phyloP scores from a whole-genome alignment of 2,329 filamentous ascomycete species.

The Alternaria infectoria region DNA sequence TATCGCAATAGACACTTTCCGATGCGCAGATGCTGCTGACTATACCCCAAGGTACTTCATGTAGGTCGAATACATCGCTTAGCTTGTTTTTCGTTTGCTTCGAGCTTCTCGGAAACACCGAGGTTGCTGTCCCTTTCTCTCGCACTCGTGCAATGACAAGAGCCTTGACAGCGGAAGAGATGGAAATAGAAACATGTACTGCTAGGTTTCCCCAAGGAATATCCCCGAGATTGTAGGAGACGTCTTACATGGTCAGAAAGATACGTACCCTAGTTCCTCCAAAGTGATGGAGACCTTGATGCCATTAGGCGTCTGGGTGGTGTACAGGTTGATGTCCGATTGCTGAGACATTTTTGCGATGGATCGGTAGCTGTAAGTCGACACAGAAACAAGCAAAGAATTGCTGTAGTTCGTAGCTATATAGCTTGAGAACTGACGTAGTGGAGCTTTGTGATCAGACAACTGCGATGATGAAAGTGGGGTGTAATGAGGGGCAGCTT shows the following conservation, averaged over 20 bases:
- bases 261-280: conserved; percentile 72
- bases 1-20: neutral
- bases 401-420: neutral
- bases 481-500: conserved; percentile 33
- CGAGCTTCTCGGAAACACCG: neutral
- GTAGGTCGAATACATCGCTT: too few relatives aligned
- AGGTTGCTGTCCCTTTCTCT: neutral
- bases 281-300: conserved; percentile 88
- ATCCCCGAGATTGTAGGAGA: neutral
- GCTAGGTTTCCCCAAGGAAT: neutral
- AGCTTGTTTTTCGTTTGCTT: too few relatives aligned
- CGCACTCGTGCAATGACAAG: neutral
- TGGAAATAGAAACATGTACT: neutral
- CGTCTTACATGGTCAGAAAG: neutral
- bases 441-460: neutral
- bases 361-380: neutral
- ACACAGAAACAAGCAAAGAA: neutral
- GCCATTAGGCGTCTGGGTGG: conserved; percentile 82
- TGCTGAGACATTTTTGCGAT: conserved; percentile 32
- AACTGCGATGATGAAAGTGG: conserved; percentile 13
- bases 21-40: neutral
- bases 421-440: neutral
- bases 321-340: conserved; percentile 81
- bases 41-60: neutral
- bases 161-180: neutral